Base-by-base conservation (phyloP, 2,329 filamentous ascomycete species). In the Arthrinium puccinioides region DNA sequence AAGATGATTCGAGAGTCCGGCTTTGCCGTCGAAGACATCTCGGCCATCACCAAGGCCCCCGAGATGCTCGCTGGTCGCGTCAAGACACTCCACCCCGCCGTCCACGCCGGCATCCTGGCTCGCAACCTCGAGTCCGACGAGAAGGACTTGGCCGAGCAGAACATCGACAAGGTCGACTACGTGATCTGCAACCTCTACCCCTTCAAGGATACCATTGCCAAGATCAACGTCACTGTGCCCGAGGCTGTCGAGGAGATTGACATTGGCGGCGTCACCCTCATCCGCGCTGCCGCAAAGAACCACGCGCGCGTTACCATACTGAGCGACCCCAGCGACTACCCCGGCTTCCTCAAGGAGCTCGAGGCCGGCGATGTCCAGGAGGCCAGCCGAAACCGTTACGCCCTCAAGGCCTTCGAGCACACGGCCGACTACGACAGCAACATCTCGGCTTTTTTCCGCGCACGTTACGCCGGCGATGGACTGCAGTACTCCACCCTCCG, bases 191-290 rank as follows among this genome's bases (percentile, higher is more conserved):
- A 98, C 69, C 76, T 98, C 39, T 97, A 98, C 66, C 92, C 92
- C 10, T 98, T 98, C 80, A 96, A 96, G 72, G 89, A 97, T 61
- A 98, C 92, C 21, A 82, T 98, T 52, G 84, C 88, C 53, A 94
- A 96, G 74, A 81, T 94, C 70, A 94, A 95, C 56, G 92, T 98
- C 55, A 97, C 90, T 44, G 86, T 98, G 45, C 80, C 87, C 36
- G 90, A 98, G 68, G 92, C 92, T 36, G 90, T 98, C 26, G 92
- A 98, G 69, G 92, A 98, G 70, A 94, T 98, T 55, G 92, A 98
- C 66, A 96, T 98, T 59, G 92, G 89, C 48, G 92, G 92, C 53
- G 92, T 98, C 36, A 98, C 92, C 26, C 81, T 98, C 44, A 86
- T 98, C 57, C 84, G 92, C 47, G 92, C 92, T 39, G 92, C 92